A percentile compares a stretch with the other conserved stretches of the same genome.
Evolutionary conservation across 1,284 basidiomycete genomes (phyloP).

Genomic region (Stereum hirsutum): DNA sequence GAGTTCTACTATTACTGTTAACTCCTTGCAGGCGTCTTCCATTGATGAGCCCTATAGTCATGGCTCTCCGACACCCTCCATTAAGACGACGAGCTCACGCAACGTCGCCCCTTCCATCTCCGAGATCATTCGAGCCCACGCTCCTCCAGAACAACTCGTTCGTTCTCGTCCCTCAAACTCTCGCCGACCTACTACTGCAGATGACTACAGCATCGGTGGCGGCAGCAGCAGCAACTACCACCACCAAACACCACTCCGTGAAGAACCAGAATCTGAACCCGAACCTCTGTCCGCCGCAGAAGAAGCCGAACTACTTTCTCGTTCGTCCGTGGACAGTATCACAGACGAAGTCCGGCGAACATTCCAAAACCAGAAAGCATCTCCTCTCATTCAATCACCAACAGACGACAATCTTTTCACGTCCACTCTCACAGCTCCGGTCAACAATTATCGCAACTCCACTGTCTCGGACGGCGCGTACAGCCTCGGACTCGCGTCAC

Average conservation of each 20-base stretch:
- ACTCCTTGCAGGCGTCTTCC: conserved; percentile 12
- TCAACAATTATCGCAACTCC: conserved; percentile 32
- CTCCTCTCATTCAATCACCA: conserved; percentile 24
- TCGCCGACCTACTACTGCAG: too few relatives aligned
- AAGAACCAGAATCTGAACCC: conserved; percentile 37
- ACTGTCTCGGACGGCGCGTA: conserved; percentile 34
- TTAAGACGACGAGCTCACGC: conserved; percentile 16
- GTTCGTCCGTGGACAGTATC: conserved; percentile 77
- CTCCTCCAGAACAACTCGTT: conserved; percentile 41
- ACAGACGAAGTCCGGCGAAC: conserved; percentile 71
- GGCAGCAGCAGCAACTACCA: conserved; percentile 39
- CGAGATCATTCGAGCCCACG: conserved; percentile 72
- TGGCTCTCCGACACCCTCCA: conserved; percentile 6
- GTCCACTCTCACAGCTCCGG: too few relatives aligned
- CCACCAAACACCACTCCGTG: conserved; percentile 26
- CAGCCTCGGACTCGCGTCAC: conserved; percentile 14
- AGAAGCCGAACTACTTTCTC: conserved; percentile 53
- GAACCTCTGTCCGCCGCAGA: conserved; percentile 40
- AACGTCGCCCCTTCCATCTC: conserved; percentile 66
- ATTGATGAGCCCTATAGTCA: conserved; percentile 7
- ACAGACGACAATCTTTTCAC: too few relatives aligned
- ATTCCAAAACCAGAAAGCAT: conserved; percentile 46
- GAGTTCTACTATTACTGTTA: conserved; percentile 28
- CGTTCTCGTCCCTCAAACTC: conserved; percentile 33
- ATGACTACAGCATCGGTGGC: too few relatives aligned